These are phyloP conservation scores for Solanum corneliomulleri DNA, from an alignment of 257 asterid species.

Conservation along the genomic window DNA sequence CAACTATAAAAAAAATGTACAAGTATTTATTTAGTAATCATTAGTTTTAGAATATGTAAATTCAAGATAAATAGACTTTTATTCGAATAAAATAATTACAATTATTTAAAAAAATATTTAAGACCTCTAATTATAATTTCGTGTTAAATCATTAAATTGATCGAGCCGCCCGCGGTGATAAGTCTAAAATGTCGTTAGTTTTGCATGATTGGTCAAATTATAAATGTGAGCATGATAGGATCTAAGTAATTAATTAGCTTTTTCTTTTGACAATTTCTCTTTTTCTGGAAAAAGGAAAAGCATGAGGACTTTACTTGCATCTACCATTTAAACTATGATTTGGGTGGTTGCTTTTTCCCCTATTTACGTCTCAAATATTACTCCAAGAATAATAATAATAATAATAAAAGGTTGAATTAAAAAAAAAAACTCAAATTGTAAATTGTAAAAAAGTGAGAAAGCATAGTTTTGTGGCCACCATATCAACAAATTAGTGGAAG, in stretches of 20 bases:
- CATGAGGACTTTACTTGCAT: background rate
- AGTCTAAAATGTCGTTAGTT: background rate
- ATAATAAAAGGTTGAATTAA: background rate
- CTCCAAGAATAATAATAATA: background rate
- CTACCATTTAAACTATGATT: background rate
- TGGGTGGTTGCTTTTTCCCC: background rate
- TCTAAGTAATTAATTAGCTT: background rate
- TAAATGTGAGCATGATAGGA: background rate
- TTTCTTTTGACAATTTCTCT: background rate
- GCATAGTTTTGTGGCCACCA: background rate
- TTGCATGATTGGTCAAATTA: background rate
- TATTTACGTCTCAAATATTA: background rate
- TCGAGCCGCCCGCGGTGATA: background rate
- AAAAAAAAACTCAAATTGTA: background rate
- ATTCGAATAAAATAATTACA: fast-evolving
- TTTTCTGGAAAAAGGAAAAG: background rate
- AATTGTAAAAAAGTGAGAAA: background rate
- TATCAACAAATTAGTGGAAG: background rate
- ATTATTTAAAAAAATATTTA: too few species aligned
- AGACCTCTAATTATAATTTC: too few species aligned
- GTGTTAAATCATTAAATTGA: too few species aligned
- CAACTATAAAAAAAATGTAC: too few species aligned
- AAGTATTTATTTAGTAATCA: too few species aligned
- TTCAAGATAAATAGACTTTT: too few species aligned
- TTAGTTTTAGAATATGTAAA: too few species aligned